Percentiles rank a stretch among this genome's conserved stretches.
Evolutionary conservation across 768 basidiomycete genomes (phyloP).

Genomic region (Suillus luteus): DNA sequence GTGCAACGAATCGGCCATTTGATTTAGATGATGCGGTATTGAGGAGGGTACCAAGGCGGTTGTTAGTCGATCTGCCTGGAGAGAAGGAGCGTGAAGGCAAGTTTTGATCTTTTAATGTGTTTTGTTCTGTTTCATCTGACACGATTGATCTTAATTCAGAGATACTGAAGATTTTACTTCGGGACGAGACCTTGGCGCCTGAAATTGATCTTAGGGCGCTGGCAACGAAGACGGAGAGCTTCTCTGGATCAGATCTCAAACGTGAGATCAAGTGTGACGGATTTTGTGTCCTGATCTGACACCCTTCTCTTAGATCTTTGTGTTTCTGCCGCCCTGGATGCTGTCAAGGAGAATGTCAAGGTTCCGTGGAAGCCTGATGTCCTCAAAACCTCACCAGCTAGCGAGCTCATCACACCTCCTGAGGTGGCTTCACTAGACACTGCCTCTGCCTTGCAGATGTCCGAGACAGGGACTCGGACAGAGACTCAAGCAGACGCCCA

Average conservation of each 20-base stretch:
- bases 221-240: conserved; percentile 76
- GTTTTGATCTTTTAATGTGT: conserved; percentile 19
- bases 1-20: conserved; percentile 91
- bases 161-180: conserved; percentile 83
- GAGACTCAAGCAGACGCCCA: conserved; percentile 11
- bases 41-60: conserved; percentile 80
- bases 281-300: not conserved
- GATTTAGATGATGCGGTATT: conserved; percentile 92
- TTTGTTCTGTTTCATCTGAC: conserved; percentile 12
- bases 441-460: conserved; percentile 4
- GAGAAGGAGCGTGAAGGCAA: conserved; percentile 82
- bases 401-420: conserved; percentile 4
- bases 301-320: conserved; percentile 67
- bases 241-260: conserved; percentile 94
- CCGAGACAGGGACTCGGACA: conserved; percentile 5
- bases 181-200: conserved; percentile 70
- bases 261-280: conserved; percentile 51
- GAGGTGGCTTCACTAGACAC: conserved; percentile 13
- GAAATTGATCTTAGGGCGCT: conserved; percentile 64
- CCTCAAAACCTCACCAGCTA: conserved; percentile 11
- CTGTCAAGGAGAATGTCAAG: conserved; percentile 81
- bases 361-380: conserved; percentile 67
- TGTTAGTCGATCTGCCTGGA: conserved; percentile 88
- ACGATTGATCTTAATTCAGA: conserved; percentile 43
- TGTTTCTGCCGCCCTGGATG: conserved; percentile 88